Evolutionary conservation across 352 stramenopile genomes (phyloP), one percentile per base, ranked within the genome.

Genomic region (Phytophthora europaea): DNA sequence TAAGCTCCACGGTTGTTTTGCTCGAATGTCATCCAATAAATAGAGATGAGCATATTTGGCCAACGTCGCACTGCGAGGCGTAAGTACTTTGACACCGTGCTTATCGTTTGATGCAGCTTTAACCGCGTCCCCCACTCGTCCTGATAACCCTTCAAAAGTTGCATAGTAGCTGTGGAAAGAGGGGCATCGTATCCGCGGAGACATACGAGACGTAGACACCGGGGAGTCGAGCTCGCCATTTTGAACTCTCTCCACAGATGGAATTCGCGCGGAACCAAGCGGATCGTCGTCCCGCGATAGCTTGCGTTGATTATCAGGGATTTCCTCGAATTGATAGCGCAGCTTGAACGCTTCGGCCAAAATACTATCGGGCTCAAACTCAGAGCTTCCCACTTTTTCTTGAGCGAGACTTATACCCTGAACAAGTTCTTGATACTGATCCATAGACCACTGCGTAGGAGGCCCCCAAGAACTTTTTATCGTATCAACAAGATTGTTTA

Each of bases 1-100:
- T 66, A 87, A 83, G 56, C 67, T 83, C 88, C 88, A 95, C 9
- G 83, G 85, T 56, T 81, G 81, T 43, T 84, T 82, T 28, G 75
- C 62, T 28, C 81, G 81, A 52, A 81, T 79, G 61, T 92, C 85
- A 62, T 91, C 87, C 70, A 84, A 71, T 3, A 93, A 53, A 70
- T 94, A 95, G 26, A 95, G 56, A 23, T 92, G 84, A 16, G 84
- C 85, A 54, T 95, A 95, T 65, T 95, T 95, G n/a, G 85, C 80
- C 22, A 94, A 75, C 18, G 88, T 95, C 2, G 86, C 79, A 45
- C 81, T 89, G 1, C 88, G 85, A 16, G 88, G 88, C 13, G 88
- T 93, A 55, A 94, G 60, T 3, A 72, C 65, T 26, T 47, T 57
- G 4, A 31, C 34, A 10, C 4, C 9, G 10, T 68, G 43, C 15